A percentile compares a stretch with the other conserved stretches of the same genome.
Conservation (phyloP, 116 monocot species). For the Posidonia oceanica region DNA sequence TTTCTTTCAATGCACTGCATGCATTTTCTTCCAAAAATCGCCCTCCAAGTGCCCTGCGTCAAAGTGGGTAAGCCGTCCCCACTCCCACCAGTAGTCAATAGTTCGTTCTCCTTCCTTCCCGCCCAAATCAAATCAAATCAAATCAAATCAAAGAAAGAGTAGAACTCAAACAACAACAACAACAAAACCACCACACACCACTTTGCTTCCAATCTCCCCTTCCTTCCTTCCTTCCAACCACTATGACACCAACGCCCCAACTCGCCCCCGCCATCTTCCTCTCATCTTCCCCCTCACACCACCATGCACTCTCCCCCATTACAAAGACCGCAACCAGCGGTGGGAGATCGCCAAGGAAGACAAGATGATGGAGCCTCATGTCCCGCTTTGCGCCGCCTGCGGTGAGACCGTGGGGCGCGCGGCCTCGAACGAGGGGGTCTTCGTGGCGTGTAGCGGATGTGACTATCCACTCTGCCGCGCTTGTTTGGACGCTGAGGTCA, state of each 20-base stretch:
- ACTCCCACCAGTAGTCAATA: too few relatives aligned
- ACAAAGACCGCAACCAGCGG: constrained; percentile 7
- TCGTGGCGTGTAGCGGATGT: constrained; percentile 48
- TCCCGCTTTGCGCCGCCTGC: constrained; percentile 45
- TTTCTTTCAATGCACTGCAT: too few relatives aligned
- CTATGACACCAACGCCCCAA: constrained; percentile 44
- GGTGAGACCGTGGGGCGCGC: constrained; percentile 32
- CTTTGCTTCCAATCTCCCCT: constrained; percentile 46
- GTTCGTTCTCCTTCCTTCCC: constrained; percentile 3
- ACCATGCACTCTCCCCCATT: constrained; percentile 7
- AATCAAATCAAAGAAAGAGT: constrained; percentile 6
- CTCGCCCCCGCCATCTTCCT: constrained; percentile 1
- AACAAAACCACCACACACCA: background rate
- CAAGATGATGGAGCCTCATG: constrained; percentile 44
- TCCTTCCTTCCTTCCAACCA: constrained; percentile 31
- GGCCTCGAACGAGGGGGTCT: constrained; percentile 18
- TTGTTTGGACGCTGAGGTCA: constrained; percentile 46
- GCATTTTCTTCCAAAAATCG: too few relatives aligned
- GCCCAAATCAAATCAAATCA: background rate
- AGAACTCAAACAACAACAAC: constrained; percentile 3
- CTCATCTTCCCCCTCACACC: constrained; percentile 9
- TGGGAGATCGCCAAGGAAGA: background rate
- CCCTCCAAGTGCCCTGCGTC: too few relatives aligned
- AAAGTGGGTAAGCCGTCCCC: too few relatives aligned
- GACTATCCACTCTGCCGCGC: constrained; percentile 44